Percentiles rank a stretch among this genome's conserved stretches.
Evolutionary conservation across 768 basidiomycete species (phyloP).

Genomic region (Tricholoma bakamatsutake): DNA sequence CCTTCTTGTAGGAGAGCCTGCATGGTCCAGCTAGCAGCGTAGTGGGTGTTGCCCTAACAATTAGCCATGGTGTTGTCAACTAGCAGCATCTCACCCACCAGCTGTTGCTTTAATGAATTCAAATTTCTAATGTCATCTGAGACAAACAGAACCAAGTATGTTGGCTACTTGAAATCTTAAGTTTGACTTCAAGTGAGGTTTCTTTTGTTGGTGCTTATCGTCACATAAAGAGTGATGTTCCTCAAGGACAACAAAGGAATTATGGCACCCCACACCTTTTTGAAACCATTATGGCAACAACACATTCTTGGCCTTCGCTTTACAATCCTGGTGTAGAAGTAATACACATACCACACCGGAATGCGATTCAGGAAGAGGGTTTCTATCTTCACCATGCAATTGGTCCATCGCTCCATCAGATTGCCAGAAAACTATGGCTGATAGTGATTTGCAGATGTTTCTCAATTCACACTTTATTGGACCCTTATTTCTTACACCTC

Average conservation of each 20-base stretch:
- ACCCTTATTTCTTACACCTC: constrained; percentile 45
- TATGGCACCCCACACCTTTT: background rate
- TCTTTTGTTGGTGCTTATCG: background rate
- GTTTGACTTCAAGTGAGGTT: too few species aligned
- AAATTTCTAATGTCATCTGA: too few species aligned
- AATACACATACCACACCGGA: constrained; percentile 33
- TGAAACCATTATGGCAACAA: background rate
- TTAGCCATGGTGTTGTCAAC: too few species aligned
- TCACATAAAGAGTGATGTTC: background rate
- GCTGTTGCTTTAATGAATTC: too few species aligned
- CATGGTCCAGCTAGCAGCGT: too few species aligned
- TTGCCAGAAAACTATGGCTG: background rate
- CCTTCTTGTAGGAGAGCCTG: too few species aligned
- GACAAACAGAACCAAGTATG: too few species aligned
- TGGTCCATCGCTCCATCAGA: constrained; percentile 21
- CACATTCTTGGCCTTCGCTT: constrained; percentile 41
- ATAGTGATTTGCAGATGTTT: constrained; percentile 31
- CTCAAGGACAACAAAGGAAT: background rate
- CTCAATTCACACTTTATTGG: constrained; percentile 51
- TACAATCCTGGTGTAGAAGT: constrained; percentile 48
- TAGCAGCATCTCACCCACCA: too few species aligned
- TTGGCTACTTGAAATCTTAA: too few species aligned
- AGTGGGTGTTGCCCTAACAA: too few species aligned
- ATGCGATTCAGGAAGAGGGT: constrained; percentile 34
- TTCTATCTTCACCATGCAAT: constrained; percentile 36